Percentiles rank a stretch among this genome's conserved stretches.
phyloP scores from a whole-genome alignment of 768 basidiomycete species.

The Trametes meyenii region DNA sequence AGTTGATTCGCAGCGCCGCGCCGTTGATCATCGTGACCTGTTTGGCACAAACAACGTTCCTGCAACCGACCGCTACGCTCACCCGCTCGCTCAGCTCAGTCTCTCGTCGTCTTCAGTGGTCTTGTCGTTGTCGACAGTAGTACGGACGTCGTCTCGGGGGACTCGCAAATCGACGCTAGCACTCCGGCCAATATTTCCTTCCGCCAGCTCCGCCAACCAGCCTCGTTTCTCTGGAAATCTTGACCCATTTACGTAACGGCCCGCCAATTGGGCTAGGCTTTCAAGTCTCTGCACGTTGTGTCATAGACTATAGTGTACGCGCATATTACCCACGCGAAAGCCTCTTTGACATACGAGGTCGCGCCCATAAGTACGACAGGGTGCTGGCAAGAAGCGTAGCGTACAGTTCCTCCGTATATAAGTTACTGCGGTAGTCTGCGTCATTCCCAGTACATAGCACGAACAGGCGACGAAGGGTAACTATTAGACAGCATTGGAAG shows the following conservation, averaged over 20 bases:
- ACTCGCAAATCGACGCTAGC: neutral
- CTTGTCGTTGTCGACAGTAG: conserved; percentile 1
- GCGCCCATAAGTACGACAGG: neutral
- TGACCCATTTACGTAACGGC: conserved; percentile 22
- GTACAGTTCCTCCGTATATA: neutral
- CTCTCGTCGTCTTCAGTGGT: neutral
- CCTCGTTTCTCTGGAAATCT: conserved; percentile 23
- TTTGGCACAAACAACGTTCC: conserved; percentile 28
- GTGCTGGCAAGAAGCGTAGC: neutral
- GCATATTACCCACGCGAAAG: neutral
- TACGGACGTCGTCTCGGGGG: neutral
- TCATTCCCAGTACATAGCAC: neutral
- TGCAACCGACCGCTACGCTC: neutral
- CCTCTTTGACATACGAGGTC: neutral
- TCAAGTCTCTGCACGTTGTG: neutral
- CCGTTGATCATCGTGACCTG: conserved; percentile 31
- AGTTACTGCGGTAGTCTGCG: neutral
- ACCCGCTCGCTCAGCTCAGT: neutral
- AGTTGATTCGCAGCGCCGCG: conserved; percentile 30
- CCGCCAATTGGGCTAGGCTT: neutral
- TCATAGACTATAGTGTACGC: neutral
- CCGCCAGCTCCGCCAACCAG: conserved; percentile 12
- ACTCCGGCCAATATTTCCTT: conserved; percentile 8
- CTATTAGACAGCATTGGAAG: conserved; percentile 6
- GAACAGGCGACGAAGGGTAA: neutral